phyloP scores from a whole-genome alignment of 2,329 filamentous ascomycete species.

The Escovopsis weberi region DNA sequence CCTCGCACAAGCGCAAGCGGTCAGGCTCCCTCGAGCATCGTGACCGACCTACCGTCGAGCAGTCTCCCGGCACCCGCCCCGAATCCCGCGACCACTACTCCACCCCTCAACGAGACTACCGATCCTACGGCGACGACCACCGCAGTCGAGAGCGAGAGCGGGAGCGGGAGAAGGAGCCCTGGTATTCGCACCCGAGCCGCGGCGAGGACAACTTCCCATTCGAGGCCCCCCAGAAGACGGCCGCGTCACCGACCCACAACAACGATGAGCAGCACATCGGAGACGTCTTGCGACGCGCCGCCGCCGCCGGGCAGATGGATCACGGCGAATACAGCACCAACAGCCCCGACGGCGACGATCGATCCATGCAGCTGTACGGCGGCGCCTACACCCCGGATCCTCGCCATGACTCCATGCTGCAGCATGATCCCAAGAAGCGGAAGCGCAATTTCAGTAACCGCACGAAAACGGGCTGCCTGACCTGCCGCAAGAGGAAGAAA shows the following conservation, averaged over 20 bases:
- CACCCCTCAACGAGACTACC: constrained; percentile 30
- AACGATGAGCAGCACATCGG: constrained; percentile 36
- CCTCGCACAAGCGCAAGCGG: constrained; percentile 52
- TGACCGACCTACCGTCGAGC: constrained; percentile 20
- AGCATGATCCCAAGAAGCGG: constrained; percentile 51
- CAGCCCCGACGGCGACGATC: constrained; percentile 41
- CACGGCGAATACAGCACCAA: constrained; percentile 35
- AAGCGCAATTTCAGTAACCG: constrained; percentile 84
- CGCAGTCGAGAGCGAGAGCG: constrained; percentile 18
- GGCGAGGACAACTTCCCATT: constrained; percentile 30
- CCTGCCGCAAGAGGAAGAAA: constrained; percentile 85
- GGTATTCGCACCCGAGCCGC: constrained; percentile 32
- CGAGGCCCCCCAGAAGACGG: constrained; percentile 32
- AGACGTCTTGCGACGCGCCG: constrained; percentile 29
- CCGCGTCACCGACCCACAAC: constrained; percentile 23
- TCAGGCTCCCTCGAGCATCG: constrained; percentile 45
- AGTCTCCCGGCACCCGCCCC: constrained; percentile 20
- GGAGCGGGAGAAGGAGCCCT: constrained; percentile 24
- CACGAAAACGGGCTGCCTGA: constrained; percentile 91
- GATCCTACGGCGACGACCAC: constrained; percentile 29
- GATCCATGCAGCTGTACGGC: constrained; percentile 24
- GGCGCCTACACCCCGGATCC: constrained; percentile 32
- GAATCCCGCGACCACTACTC: constrained; percentile 29
- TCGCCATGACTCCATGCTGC: constrained; percentile 33
- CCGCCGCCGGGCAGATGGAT: constrained; percentile 25